Percentiles rank a stretch among this genome's conserved stretches.
Conservation (phyloP, 2,329 filamentous ascomycete species). For the Pyrenochaeta sp. region DNA sequence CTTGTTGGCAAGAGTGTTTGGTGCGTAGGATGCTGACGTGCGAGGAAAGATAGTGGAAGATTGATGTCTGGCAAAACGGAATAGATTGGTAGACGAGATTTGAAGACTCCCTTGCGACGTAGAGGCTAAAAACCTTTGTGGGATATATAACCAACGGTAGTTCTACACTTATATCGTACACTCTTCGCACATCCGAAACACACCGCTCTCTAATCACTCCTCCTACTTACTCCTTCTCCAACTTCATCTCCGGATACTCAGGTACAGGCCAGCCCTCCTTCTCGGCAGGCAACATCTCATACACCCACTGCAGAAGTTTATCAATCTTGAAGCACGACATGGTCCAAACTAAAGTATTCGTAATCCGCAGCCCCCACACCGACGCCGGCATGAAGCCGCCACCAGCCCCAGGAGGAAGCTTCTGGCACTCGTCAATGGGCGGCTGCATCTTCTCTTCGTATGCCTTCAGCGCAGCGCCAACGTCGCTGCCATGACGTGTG, state of each 20-base stretch:
- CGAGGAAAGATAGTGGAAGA: no score
- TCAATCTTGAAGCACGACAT: conserved; percentile 47
- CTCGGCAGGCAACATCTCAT: conserved; percentile 41
- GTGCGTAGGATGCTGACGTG: conserved; percentile 27
- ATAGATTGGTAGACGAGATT: no score
- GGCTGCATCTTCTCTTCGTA: conserved; percentile 28
- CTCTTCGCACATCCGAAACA: no score
- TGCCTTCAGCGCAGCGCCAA: conserved; percentile 25
- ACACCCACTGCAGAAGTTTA: conserved; percentile 27
- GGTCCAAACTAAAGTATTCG: conserved; percentile 40
- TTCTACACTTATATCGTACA: no score
- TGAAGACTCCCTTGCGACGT: no score
- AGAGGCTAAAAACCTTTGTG: no score
- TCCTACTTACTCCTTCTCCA: background rate
- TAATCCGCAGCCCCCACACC: conserved; percentile 39
- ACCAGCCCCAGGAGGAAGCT: conserved; percentile 4
- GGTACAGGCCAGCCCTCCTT: conserved; percentile 50
- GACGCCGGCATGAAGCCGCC: conserved; percentile 34
- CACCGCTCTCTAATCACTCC: no score
- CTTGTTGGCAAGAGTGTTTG: conserved; percentile 72
- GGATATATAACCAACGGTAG: no score
- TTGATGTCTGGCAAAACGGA: no score
- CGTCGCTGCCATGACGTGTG: conserved; percentile 10
- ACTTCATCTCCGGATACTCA: conserved; percentile 40
- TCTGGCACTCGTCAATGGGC: conserved; percentile 28